Conservation (phyloP, 1,284 basidiomycete genomes). For the Sanguinoderma infundibulare region DNA sequence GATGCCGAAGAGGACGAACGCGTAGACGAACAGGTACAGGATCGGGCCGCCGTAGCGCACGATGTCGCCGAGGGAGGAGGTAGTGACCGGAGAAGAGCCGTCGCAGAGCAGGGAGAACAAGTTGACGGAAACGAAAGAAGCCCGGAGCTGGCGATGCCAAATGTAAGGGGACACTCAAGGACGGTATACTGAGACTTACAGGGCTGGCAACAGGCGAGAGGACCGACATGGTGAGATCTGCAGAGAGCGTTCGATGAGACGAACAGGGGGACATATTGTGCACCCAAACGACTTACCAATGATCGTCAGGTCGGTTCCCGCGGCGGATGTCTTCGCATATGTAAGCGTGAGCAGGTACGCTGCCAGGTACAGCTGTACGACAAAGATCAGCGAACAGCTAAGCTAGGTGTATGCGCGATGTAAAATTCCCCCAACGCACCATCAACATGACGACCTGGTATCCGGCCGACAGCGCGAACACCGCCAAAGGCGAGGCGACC, state of each 20-base stretch:
- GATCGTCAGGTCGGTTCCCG: constrained; percentile 57
- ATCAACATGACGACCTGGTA: constrained; percentile 77
- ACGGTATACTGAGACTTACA: constrained; percentile 45
- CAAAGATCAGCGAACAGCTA: background rate
- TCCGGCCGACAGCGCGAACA: constrained; percentile 76
- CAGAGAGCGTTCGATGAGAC: background rate
- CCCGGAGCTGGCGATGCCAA: constrained; percentile 50
- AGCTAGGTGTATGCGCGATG: background rate
- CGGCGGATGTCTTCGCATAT: constrained; percentile 65
- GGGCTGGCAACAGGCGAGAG: constrained; percentile 73
- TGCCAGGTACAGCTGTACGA: constrained; percentile 60
- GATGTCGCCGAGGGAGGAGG: constrained; percentile 55
- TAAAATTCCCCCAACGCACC: constrained; percentile 49
- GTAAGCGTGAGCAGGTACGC: constrained; percentile 73
- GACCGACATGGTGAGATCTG: constrained; percentile 70
- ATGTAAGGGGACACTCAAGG: background rate
- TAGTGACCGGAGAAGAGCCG: constrained; percentile 52
- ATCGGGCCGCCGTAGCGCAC: constrained; percentile 76
- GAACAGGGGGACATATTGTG: background rate
- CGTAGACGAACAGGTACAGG: constrained; percentile 68
- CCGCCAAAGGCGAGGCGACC: constrained; percentile 69
- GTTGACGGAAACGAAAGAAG: constrained; percentile 76
- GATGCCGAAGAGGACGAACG: constrained; percentile 54
- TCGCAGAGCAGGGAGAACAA: constrained; percentile 80
- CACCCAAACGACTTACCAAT: constrained; percentile 48